Evolutionary conservation across 768 basidiomycete genomes (phyloP), one percentile per base, ranked within the genome.

Genomic region (Coprinellus micaceus): DNA sequence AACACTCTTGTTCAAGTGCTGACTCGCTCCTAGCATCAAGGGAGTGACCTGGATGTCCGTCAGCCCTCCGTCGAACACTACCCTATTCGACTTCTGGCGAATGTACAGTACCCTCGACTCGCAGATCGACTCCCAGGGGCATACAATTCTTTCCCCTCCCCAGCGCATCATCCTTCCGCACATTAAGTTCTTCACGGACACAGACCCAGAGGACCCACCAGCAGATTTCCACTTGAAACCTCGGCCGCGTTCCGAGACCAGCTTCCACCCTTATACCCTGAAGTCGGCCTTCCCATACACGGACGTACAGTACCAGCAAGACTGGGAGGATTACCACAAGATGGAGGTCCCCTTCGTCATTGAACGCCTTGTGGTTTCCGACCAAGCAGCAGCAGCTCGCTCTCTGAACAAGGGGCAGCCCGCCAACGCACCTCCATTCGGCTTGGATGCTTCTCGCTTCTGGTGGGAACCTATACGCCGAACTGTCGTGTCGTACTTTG

Each of bases 81-180:
- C 90, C 2, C 71, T 93, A 53, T 79, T 92, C 29, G 82, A 91
- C 5, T 75, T 96, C 30, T 89, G 87, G 86, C 80, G 88, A 43
- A 83, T 82, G 0, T 88, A 93, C 69, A 83, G 83, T 56, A 78
- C 84, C 0, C 76, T 91, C 29, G 82, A 86, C 64, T 54, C 66
- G 1, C 61, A 72, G 10, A 78, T 81, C 26, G 71, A 71, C 13
- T 46, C 71, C 3, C 65, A 72, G 10, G 83, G 83, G 3, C 65
- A 65, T 12, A 83, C 82, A 3, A 76, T 67, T 9, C 80, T 89
- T 19, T 76, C 84, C 0, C 79, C 83, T 1, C 91, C 91, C 0
- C 76, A 80, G n/a, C 84, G 93, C 11, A 70, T 94, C 57, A 76
- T 94, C 57, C 85, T 88, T 69, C 87, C 92, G 4, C 78, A 85